Conservation (phyloP, 306 rosid genomes). For the Canavalia ensiformis region DNA sequence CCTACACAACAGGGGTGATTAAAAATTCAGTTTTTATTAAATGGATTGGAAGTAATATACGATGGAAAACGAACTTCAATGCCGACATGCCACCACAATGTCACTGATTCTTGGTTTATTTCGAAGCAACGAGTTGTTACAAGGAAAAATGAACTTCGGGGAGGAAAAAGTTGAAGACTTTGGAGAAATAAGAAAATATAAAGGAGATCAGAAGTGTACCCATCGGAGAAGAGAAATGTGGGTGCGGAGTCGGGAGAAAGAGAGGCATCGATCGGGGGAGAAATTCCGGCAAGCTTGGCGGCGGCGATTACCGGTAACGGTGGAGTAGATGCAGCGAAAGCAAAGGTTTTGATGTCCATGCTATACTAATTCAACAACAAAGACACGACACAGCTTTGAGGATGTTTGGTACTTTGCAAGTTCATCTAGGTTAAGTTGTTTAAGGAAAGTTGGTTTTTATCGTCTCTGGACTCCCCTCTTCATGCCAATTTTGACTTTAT, state of each 20-base stretch:
- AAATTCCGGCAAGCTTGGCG: conserved; percentile 67
- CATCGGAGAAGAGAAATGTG: conserved; percentile 62
- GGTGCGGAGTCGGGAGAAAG: conserved; percentile 68
- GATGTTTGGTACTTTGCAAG: background rate
- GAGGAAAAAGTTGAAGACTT: background rate
- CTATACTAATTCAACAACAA: conserved; percentile 9
- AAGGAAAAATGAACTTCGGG: background rate
- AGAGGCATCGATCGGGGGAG: conserved; percentile 61
- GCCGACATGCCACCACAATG: background rate
- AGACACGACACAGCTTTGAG: background rate
- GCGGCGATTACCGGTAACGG: conserved; percentile 81
- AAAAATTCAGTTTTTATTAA: background rate
- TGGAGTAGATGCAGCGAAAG: conserved; percentile 70
- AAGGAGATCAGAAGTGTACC: conserved; percentile 55
- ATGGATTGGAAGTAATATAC: background rate
- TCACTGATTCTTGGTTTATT: background rate
- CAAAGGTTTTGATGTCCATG: conserved; percentile 66
- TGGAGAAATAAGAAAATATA: background rate
- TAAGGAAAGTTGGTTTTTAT: background rate
- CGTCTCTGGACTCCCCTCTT: too few relatives aligned
- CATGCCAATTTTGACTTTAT: background rate
- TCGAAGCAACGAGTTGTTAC: background rate
- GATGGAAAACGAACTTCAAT: background rate
- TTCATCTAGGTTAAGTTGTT: conserved; percentile 9
- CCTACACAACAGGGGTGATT: background rate